Evolutionary conservation across 2,329 filamentous ascomycete genomes (phyloP).

Genomic region (Metarhizium guizhouense): DNA sequence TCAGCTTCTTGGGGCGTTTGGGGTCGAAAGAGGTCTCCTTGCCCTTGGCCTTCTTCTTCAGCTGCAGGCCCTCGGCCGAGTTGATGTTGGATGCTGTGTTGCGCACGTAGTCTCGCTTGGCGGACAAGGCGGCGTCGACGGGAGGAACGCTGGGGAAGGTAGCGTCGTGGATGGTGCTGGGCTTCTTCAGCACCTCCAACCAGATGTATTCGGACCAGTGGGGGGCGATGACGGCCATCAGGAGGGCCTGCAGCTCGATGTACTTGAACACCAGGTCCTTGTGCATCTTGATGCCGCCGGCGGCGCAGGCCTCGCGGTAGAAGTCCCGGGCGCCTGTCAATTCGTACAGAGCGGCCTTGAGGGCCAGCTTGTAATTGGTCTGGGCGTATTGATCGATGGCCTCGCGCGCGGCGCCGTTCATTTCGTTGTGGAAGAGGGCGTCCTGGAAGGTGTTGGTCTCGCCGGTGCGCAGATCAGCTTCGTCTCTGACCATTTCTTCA

Average conservation of each 20-base stretch:
- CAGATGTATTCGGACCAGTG: constrained; percentile 95
- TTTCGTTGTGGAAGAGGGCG: constrained; percentile 83
- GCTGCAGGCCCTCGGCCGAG: constrained; percentile 70
- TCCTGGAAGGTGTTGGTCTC: constrained; percentile 74
- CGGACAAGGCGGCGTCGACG: constrained; percentile 58
- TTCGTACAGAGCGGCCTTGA: constrained; percentile 84
- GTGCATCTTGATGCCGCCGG: constrained; percentile 79
- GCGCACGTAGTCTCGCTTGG: constrained; percentile 76
- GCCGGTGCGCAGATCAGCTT: constrained; percentile 62
- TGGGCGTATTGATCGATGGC: constrained; percentile 68
- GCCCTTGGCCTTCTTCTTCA: constrained; percentile 89
- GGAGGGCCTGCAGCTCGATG: constrained; percentile 75
- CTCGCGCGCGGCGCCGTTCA: constrained; percentile 75
- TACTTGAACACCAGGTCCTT: constrained; percentile 69
- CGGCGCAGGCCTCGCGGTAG: constrained; percentile 75
- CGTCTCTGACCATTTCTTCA: constrained; percentile 70
- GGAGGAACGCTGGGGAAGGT: constrained; percentile 47
- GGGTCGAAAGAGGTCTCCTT: constrained; percentile 81
- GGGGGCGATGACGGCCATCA: constrained; percentile 77
- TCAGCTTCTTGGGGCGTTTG: constrained; percentile 84
- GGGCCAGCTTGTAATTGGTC: constrained; percentile 70
- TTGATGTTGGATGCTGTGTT: constrained; percentile 65
- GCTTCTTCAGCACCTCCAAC: constrained; percentile 78
- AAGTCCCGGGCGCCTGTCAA: constrained; percentile 81
- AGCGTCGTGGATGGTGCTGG: constrained; percentile 68